Evolutionary conservation across 1,284 basidiomycete species (phyloP).

Genomic region (Rhodotorula sp.): DNA sequence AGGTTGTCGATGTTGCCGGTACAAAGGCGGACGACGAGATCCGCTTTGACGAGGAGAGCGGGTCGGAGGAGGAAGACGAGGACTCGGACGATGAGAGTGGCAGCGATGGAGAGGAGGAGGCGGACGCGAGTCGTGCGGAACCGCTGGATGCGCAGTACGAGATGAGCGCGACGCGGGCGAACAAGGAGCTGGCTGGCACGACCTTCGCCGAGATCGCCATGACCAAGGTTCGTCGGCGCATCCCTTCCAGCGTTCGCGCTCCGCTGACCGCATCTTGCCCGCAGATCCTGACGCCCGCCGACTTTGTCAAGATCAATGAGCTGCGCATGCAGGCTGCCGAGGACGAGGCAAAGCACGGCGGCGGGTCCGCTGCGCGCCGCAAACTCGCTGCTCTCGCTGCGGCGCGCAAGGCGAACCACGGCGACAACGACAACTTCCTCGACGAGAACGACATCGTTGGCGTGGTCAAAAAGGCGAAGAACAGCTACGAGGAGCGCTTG

Average conservation of each 20-base stretch:
- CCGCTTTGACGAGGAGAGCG: constrained; percentile 3
- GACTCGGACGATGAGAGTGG: constrained; percentile 46
- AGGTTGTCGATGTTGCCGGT: constrained; percentile 15
- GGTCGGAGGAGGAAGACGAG: constrained; percentile 20
- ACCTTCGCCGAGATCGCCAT: constrained; percentile 56
- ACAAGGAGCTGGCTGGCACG: constrained; percentile 32
- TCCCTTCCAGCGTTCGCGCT: not conserved
- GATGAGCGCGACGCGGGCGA: constrained; percentile 36
- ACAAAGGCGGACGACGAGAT: constrained; percentile 19
- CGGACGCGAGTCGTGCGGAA: constrained; percentile 40
- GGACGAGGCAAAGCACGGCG: constrained; percentile 66
- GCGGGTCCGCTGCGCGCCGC: constrained; percentile 76
- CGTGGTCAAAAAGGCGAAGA: constrained; percentile 88
- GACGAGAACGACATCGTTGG: constrained; percentile 92
- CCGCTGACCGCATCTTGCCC: not conserved
- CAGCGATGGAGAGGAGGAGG: constrained; percentile 48
- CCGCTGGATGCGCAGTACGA: constrained; percentile 39
- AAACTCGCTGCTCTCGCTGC: constrained; percentile 77
- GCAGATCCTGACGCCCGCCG: constrained; percentile 94
- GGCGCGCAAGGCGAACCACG: constrained; percentile 49
- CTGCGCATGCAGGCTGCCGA: constrained; percentile 79
- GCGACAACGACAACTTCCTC: constrained; percentile 63
- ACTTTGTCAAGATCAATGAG: constrained; percentile 90
- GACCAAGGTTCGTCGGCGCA: constrained; percentile 60
- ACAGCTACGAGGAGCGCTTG: constrained; percentile 91